Percentiles rank a stretch among this genome's conserved stretches.
Evolutionary conservation across 306 rosid species (phyloP).

Genomic region (Citrullus mucosospermus): DNA sequence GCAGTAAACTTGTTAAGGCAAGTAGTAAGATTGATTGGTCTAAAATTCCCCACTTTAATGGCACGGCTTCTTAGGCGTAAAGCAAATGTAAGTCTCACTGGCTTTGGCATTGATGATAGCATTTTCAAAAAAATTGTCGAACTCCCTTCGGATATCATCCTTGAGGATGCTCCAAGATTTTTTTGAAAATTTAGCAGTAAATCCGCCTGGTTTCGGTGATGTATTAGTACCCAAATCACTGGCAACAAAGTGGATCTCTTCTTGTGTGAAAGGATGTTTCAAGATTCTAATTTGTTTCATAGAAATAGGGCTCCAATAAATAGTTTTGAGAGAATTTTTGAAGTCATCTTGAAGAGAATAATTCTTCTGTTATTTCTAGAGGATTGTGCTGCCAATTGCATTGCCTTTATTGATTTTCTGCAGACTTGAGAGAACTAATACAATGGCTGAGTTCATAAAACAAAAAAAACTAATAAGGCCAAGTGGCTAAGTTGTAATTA

Average conservation of each 20-base stretch:
- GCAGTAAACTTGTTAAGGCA: not conserved
- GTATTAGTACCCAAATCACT: not conserved
- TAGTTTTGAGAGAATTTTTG: not conserved
- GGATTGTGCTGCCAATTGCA: not conserved
- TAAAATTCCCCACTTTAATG: not conserved
- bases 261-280: too few relatives aligned
- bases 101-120: not conserved
- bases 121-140: not conserved
- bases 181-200: not conserved
- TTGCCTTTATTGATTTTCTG: not conserved
- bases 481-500: not conserved
- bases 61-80: not conserved
- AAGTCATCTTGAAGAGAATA: not conserved
- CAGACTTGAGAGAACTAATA: not conserved
- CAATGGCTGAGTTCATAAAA: not conserved
- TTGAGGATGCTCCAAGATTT: not conserved
- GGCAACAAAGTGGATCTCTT: too few relatives aligned
- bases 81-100: not conserved
- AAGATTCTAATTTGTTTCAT: too few relatives aligned
- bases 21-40: not conserved
- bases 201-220: too few relatives aligned
- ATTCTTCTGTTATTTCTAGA: not conserved
- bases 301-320: not conserved
- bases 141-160: not conserved
- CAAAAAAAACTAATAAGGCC: not conserved